Conservation (phyloP, 257 asterid genomes). For the Gardenia jasminoides region DNA sequence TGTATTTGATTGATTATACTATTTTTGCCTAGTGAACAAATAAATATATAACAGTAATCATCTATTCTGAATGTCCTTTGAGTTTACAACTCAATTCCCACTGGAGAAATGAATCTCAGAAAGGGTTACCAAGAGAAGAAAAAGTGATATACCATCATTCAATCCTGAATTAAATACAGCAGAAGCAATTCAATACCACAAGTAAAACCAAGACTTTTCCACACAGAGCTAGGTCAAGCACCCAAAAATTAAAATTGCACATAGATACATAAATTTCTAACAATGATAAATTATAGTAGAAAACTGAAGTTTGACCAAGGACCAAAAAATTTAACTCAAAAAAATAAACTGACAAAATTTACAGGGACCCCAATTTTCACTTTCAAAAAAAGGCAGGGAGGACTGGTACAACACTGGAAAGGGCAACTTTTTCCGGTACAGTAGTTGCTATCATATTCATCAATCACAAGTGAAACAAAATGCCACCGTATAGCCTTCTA, state of each 20-base stretch:
- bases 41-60: no score
- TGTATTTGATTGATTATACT: not conserved
- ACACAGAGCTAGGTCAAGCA: not conserved
- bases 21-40: no score
- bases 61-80: not conserved
- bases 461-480: not conserved
- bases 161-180: not conserved
- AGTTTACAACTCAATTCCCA: no score
- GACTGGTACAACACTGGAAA: not conserved
- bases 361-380: not conserved
- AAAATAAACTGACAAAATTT: not conserved
- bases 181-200: not conserved
- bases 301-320: not conserved
- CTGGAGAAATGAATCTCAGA: not conserved
- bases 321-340: not conserved
- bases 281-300: not conserved
- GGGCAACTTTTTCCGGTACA: not conserved
- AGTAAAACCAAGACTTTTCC: not conserved
- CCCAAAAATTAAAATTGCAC: not conserved
- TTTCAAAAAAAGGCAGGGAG: not conserved
- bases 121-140: not conserved
- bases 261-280: not conserved
- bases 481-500: not conserved
- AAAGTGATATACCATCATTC: not conserved
- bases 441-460: not conserved